Evolutionary conservation across 768 basidiomycete species (phyloP).

Genomic region (Tylopilus rubrobrunneus): DNA sequence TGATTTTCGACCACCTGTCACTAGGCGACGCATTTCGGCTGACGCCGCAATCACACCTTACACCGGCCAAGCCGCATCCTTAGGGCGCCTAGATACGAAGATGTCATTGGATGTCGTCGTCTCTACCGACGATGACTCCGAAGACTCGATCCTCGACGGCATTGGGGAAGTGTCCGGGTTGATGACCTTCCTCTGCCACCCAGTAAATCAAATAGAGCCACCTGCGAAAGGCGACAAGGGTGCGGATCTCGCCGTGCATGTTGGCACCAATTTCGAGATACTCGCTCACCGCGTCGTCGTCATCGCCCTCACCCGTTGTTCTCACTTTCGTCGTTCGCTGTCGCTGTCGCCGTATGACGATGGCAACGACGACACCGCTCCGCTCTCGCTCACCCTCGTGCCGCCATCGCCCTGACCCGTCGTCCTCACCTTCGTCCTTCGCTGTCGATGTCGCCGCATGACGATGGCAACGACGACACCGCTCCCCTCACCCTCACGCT

Average conservation of each 20-base stretch:
- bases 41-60: constrained; percentile 70
- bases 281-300: constrained; percentile 65
- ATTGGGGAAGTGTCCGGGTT: constrained; percentile 29
- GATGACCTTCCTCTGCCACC: constrained; percentile 9
- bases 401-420: too few relatives aligned
- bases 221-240: constrained; percentile 35
- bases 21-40: constrained; percentile 54
- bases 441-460: too few relatives aligned
- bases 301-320: too few relatives aligned
- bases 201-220: background rate
- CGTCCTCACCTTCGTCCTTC: too few relatives aligned
- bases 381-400: too few relatives aligned
- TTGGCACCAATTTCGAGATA: constrained; percentile 43
- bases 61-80: background rate
- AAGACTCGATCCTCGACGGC: constrained; percentile 38
- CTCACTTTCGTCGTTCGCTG: too few relatives aligned
- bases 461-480: too few relatives aligned
- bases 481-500: too few relatives aligned
- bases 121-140: constrained; percentile 35
- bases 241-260: constrained; percentile 58
- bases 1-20: constrained; percentile 57
- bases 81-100: background rate
- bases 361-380: too few relatives aligned
- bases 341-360: too few relatives aligned
- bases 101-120: background rate